A percentile compares a stretch with the other conserved stretches of the same genome.
phyloP scores from a whole-genome alignment of 495 filamentous ascomycete genomes.

The Penicillium ochrochloron region DNA sequence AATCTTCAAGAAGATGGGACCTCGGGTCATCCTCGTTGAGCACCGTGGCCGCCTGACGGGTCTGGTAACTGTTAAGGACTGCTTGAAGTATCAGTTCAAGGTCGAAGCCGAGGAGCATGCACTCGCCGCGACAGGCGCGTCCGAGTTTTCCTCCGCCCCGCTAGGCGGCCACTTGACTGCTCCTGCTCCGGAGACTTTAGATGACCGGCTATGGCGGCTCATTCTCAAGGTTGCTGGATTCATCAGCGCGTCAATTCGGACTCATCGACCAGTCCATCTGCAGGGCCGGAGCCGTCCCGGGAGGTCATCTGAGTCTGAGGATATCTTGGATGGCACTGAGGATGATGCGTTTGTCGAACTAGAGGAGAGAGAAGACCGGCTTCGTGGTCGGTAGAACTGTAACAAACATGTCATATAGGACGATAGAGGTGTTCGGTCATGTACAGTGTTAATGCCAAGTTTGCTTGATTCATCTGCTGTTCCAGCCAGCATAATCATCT shows the following conservation, averaged over 20 bases:
- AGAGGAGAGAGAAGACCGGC: constrained; percentile 49
- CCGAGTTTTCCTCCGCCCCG: constrained; percentile 34
- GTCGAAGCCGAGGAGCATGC: constrained; percentile 88
- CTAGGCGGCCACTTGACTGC: constrained; percentile 40
- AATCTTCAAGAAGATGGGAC: constrained; percentile 97
- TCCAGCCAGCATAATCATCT: neutral
- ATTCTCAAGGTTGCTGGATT: constrained; percentile 56
- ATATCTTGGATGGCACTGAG: constrained; percentile 70
- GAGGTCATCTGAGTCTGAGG: constrained; percentile 35
- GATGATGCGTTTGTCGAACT: constrained; percentile 67
- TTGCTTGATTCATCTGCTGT: neutral
- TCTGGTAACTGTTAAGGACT: constrained; percentile 95
- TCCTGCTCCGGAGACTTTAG: constrained; percentile 39
- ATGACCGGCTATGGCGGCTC: constrained; percentile 72
- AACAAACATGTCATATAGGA: constrained; percentile 19
- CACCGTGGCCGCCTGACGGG: constrained; percentile 81
- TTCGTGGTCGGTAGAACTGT: constrained; percentile 13
- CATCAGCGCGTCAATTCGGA: constrained; percentile 24
- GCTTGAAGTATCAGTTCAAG: constrained; percentile 96
- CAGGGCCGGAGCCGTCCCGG: constrained; percentile 56
- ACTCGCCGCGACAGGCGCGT: constrained; percentile 49
- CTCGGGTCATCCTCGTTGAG: constrained; percentile 91
- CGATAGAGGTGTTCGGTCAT: constrained; percentile 24
- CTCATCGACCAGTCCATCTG: constrained; percentile 25
- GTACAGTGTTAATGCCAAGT: neutral